Base-by-base conservation (phyloP, 1,284 basidiomycete species). In the Cutaneotrichosporon daszewskae region DNA sequence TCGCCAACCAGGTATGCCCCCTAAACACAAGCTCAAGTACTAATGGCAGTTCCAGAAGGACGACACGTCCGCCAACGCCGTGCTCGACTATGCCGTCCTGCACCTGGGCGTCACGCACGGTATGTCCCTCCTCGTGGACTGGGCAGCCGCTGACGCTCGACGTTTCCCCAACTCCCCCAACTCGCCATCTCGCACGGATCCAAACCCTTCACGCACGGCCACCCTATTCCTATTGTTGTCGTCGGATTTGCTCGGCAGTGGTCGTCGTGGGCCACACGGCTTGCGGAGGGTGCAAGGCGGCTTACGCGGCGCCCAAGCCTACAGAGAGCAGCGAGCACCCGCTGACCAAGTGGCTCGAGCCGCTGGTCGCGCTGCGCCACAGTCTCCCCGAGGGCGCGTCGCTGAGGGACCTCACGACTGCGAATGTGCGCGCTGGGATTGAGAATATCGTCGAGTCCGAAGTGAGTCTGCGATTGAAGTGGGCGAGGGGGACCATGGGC, bases 91-190 rank as follows among this genome's bases (percentile, higher is more conserved):
- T 67, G 89, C 87, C 7, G 77, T 96, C 31, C 77, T 80, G 53
- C 74, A 78, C 54, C 75, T 95, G 47, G 83, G 85, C 43, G 84
- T 92, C 32, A 77, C 85, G 69, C 86, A 96, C 73, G 79, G 86
- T 88, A 61, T 14, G 44, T n/a, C n/a, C n/a, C n/a, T n/a, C n/a
- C n/a, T n/a, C n/a, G n/a, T n/a, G n/a, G n/a, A n/a, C n/a, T n/a
- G 26, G 26, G 26, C 26, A 27, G 26, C 9, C 26, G 26, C 8
- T 8, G 26, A 14, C 9, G 9, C 9, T 9, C 9, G 26, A 9
- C 28, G 28, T 31, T n/a, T 7, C 7, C 6, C n/a, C n/a, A n/a
- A n/a, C n/a, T n/a, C n/a, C n/a, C n/a, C n/a, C n/a, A n/a, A n/a
- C n/a, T n/a, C n/a, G n/a, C n/a, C n/a, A n/a, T n/a, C n/a, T n/a